Base-by-base conservation (phyloP, 164 flowering plant species). In the Stephania japonica region DNA sequence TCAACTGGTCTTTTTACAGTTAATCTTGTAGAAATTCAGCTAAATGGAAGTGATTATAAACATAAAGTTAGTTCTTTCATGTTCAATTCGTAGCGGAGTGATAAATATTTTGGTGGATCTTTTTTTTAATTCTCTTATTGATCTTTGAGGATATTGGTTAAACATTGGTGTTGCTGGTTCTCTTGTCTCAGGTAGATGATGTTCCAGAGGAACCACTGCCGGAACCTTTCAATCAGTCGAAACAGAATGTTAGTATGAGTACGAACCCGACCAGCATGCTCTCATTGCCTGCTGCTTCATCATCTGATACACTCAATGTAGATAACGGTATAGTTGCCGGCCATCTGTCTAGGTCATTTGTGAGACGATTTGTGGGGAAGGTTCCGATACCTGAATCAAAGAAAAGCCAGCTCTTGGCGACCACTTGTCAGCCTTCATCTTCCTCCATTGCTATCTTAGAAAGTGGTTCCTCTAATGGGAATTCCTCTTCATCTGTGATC, bases 141-240 rank as follows among this genome's bases (percentile, higher is more conserved):
- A 16, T 14, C 16, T 66, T 38, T 42, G 24, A 42, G 42, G n/a
- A 6, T 50, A 41, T 21, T 32, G 5, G 21, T n/a, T 65, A 2
- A 2, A 13, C 6, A 25, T 27, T 21, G n/a, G 50, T 6, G 7
- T 66, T 49, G 41, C 23, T 64, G 7, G 63, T 61, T 69, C 70
- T 77, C 70, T 14, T 8, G 38, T 62, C 62, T 16, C 84, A 93
- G 94, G 94, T 78, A 1, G 86, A 81, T 68, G 92, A 89, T 14
- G 71, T 93, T 80, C 94, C 97, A 21, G 86, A 84, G 79, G 95
- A 75, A 72, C 47, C 68, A 32, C 78, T 87, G 10, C 93, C 94
- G 18, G 87, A 80, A 72, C 90, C 90, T 65, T 88, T 87, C 70
- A 80, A 81, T 68, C 72, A 42, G 21, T 27, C 69, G 56, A 82